phyloP scores from a whole-genome alignment of 148 eudicot genomes.

The Arbutus unedo region DNA sequence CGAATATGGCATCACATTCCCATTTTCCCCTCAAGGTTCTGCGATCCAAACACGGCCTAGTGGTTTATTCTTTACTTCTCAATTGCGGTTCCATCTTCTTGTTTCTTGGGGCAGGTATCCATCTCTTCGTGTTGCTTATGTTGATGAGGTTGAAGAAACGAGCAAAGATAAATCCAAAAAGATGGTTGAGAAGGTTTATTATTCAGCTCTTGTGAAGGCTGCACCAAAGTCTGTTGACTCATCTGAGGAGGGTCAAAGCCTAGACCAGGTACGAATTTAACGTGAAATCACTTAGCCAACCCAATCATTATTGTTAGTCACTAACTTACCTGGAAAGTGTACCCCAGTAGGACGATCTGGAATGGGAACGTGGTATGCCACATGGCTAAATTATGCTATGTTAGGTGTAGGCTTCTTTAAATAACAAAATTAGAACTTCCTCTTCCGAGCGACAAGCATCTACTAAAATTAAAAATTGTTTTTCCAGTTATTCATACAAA shows the following conservation, averaged over 20 bases:
- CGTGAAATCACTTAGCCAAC: slow-evolving; percentile 1
- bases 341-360: too few relatives aligned
- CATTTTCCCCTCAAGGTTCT: background rate
- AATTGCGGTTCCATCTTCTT: slow-evolving; percentile 3
- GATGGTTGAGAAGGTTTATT: slow-evolving; percentile 53
- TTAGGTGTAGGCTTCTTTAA: too few relatives aligned
- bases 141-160: slow-evolving; percentile 66
- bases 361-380: too few relatives aligned
- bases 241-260: slow-evolving; percentile 48
- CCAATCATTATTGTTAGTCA: background rate
- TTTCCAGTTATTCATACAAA: too few relatives aligned
- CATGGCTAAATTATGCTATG: too few relatives aligned
- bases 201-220: slow-evolving; percentile 72
- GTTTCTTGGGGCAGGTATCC: slow-evolving; percentile 44
- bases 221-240: slow-evolving; percentile 55
- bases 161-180: slow-evolving; percentile 42
- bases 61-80: background rate
- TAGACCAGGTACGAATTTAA: slow-evolving; percentile 55
- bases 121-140: slow-evolving; percentile 69
- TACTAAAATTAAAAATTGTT: too few relatives aligned
- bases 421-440: too few relatives aligned
- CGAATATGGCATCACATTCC: background rate
- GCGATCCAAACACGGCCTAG: background rate
- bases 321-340: too few relatives aligned
- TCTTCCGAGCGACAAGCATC: too few relatives aligned